These are phyloP conservation scores for Phytophthora tentaculata DNA, from an alignment of 352 stramenopile genomes.

Conservation along the genomic window DNA sequence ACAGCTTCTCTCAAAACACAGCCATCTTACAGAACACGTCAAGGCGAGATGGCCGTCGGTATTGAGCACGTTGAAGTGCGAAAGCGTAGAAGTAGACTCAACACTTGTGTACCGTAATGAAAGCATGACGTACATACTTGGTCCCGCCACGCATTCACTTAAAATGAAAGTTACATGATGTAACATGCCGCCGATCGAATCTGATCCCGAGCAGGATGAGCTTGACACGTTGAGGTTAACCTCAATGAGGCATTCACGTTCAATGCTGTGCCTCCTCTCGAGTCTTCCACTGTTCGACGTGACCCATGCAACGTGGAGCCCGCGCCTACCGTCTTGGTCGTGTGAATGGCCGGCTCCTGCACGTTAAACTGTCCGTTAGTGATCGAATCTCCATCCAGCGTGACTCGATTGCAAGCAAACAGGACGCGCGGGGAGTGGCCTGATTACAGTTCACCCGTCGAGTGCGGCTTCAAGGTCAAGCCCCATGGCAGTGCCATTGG, in stretches of 20 bases:
- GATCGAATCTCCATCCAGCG: slow-evolving; percentile 28
- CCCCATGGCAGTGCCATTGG: slow-evolving; percentile 25
- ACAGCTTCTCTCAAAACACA: slow-evolving; percentile 80
- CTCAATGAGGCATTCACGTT: not conserved
- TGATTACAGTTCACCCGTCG: slow-evolving; percentile 11
- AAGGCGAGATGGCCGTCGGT: slow-evolving; percentile 75
- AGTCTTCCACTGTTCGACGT: slow-evolving; percentile 32
- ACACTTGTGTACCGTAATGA: slow-evolving; percentile 21
- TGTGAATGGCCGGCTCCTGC: slow-evolving; percentile 14
- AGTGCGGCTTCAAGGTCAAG: not conserved
- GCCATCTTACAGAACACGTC: slow-evolving; percentile 82
- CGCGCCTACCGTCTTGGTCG: not conserved
- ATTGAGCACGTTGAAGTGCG: slow-evolving; percentile 43
- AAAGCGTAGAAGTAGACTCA: slow-evolving; percentile 11
- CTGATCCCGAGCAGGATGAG: slow-evolving; percentile 18
- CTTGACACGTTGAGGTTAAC: not conserved
- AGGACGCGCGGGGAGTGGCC: slow-evolving; percentile 31
- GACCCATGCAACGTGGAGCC: slow-evolving; percentile 13
- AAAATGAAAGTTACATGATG: too few species aligned
- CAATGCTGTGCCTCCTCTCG: not conserved
- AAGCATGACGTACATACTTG: slow-evolving; percentile 2
- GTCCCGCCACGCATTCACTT: slow-evolving; percentile 18
- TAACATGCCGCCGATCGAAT: slow-evolving; percentile 16
- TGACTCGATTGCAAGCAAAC: slow-evolving; percentile 23
- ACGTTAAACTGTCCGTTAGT: slow-evolving; percentile 25